Evolutionary conservation across 1,284 basidiomycete species (phyloP), one percentile per base, ranked within the genome.

Genomic region (Pyrrhoderma lamaoense): DNA sequence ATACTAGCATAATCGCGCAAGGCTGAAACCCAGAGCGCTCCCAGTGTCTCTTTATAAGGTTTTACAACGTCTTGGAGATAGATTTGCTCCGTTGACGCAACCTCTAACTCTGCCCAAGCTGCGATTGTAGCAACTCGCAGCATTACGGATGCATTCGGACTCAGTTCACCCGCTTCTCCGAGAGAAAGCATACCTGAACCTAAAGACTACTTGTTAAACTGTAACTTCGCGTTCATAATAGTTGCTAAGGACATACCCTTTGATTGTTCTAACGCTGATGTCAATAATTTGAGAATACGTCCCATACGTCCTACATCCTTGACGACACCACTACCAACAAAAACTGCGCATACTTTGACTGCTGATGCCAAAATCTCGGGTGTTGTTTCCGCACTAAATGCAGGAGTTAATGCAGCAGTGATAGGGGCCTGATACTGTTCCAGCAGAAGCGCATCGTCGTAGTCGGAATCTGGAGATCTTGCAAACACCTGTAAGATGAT

Each of bases 361-460:
- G 94, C 95, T 13, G 87, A 83, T 0, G 94, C 90, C 31, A 98
- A 65, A 19, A 99, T 95, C 64, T 99, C 95, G 0, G 95, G 94
- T 0, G 93, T 93, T 0, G 93, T 92, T 64, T 99, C 96, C 0
- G 88, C 75, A 2, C 90, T 89, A 63, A 99, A 99, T 0, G 95
- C 94, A 0, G 96, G 95, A 0, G 94, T 99, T n/a, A 99, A 75
- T 0, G 96, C 96, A 2, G 96, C 93, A 1, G 95, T 95, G 54
- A 99, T 96, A 0, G 96, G 95, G 0, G 96, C 96, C 69, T 99
- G 95, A 66, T 97, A 90, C 65, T 99, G 96, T 64, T 99, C 95
- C n/a, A 99, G 76, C 1, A 99, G 72, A 2, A 94, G 72, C 0
- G 91, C 82, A 56, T 92, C 90, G 42, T 91, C 86, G 61, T 93